A percentile compares a stretch with the other conserved stretches of the same genome.
Evolutionary conservation across 305 asterid species (phyloP).

Genomic region (Stenogyne calaminthoides): DNA sequence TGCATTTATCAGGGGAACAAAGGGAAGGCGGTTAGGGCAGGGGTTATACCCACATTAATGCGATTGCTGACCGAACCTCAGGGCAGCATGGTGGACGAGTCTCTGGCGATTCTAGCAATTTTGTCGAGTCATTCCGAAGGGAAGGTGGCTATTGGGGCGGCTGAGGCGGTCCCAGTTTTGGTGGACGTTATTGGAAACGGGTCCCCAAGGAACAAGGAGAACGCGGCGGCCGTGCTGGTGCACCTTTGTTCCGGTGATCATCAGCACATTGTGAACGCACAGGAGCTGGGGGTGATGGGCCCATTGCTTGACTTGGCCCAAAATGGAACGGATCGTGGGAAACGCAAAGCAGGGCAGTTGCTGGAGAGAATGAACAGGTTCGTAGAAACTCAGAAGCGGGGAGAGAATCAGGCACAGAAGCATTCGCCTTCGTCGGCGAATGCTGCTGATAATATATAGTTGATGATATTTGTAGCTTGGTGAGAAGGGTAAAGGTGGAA

Average conservation of each 20-base stretch:
- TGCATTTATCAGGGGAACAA: conserved; percentile 97
- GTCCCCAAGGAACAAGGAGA: conserved; percentile 85
- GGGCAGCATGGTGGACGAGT: conserved; percentile 87
- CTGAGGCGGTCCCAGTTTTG: conserved; percentile 80
- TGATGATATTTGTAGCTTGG: conserved; percentile 43
- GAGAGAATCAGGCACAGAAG: conserved; percentile 42
- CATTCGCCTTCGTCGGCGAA: conserved; percentile 41
- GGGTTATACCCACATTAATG: conserved; percentile 85
- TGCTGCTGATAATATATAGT: conserved; percentile 42
- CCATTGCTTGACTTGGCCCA: conserved; percentile 66
- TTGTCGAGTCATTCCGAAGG: conserved; percentile 86
- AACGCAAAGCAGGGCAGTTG: conserved; percentile 75
- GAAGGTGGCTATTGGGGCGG: conserved; percentile 74
- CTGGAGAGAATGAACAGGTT: conserved; percentile 84
- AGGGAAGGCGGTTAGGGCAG: conserved; percentile 93
- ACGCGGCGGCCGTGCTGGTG: conserved; percentile 86
- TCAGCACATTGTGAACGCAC: conserved; percentile 59
- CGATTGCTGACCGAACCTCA: conserved; percentile 73
- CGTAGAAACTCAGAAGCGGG: conserved; percentile 71
- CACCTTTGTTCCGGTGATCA: conserved; percentile 86
- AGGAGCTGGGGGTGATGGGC: conserved; percentile 76
- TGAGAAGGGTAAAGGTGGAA: conserved; percentile 63
- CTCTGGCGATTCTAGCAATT: conserved; percentile 88
- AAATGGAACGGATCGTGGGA: conserved; percentile 88
- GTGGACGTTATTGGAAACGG: conserved; percentile 75